Evolutionary conservation across 2,329 filamentous ascomycete species (phyloP), one percentile per base, ranked within the genome.

Genomic region (Calonectria ilicicola): DNA sequence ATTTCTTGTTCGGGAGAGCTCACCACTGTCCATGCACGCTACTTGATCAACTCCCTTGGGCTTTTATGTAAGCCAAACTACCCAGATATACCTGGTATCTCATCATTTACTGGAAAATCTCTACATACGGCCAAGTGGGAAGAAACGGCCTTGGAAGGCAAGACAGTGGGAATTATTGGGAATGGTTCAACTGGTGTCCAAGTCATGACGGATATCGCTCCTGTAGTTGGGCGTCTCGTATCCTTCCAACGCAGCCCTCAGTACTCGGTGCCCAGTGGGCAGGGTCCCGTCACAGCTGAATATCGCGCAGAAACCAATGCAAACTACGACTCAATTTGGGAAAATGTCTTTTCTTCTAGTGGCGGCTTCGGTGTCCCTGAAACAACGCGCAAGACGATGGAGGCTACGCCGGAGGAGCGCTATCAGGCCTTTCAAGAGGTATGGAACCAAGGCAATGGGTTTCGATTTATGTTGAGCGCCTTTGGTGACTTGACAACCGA

Each of bases 381-480:
- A 76, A 80, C 62, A 29, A 69, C 74, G 0, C 77, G 81, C 17
- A 81, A 79, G 19, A 81, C 82, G 9, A 79, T 82, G 21, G 49
- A 47, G 21, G 69, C 35, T 0, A 77, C 76, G 1, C 76, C 76
- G 10, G 81, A 82, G 70, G 82, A 83, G 70, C 81, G 82, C 12
- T 69, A 75, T 10, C 77, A 75, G 10, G 72, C 75, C 7, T 83
- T 80, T 51, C 65, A 76, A 38, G 73, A 80, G n/a, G 66, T 81
- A 2, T 86, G 83, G 78, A 70, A 80, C 1, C 60, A 79, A 12
- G 83, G 75, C 3, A 75, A 75, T 62, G 82, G 77, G 0, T 81
- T 82, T 38, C 73, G 77, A 2, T 83, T 83, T 72, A 78, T 79
- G 76, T 80, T 83, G 53, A 81, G 74, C 70, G 80, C n/a, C 32